Evolutionary conservation across 2,329 filamentous ascomycete genomes (phyloP).

Genomic region (Fusarium sp.): DNA sequence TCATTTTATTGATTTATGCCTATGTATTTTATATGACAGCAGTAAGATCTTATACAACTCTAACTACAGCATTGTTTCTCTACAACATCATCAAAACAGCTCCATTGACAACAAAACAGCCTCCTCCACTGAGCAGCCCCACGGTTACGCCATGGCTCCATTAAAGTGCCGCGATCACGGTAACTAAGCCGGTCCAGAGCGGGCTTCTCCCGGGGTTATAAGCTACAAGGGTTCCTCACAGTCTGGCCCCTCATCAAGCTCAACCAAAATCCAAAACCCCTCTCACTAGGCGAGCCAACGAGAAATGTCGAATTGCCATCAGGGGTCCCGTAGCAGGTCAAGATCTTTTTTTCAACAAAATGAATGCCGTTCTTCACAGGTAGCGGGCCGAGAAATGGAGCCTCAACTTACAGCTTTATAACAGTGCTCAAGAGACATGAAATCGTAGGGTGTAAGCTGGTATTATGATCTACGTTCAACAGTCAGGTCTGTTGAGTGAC

Average conservation of each 20-base stretch:
- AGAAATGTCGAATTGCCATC: slow-evolving; percentile 41
- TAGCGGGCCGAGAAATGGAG: slow-evolving; percentile 16
- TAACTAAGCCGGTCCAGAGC: slow-evolving; percentile 17
- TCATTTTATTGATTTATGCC: neutral
- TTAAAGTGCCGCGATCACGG: slow-evolving; percentile 25
- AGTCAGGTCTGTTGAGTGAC: slow-evolving; percentile 17
- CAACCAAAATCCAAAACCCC: slow-evolving; percentile 30
- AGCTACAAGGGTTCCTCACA: neutral
- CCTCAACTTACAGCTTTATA: slow-evolving; percentile 2
- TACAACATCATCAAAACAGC: neutral
- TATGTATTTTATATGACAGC: neutral
- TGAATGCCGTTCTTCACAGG: slow-evolving; percentile 1
- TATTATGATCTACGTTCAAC: neutral
- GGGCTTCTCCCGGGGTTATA: slow-evolving; percentile 35
- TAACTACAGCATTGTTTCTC: neutral
- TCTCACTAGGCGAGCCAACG: slow-evolving; percentile 37
- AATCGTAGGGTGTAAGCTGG: neutral
- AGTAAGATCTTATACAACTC: neutral
- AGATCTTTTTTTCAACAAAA: slow-evolving; percentile 29
- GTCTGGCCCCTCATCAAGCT: slow-evolving; percentile 13
- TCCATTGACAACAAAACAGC: slow-evolving; percentile 9
- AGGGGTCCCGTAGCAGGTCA: slow-evolving; percentile 28
- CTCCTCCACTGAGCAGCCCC: slow-evolving; percentile 21
- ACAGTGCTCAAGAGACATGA: neutral
- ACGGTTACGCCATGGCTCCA: slow-evolving; percentile 28